Evolutionary conservation across 2,329 filamentous ascomycete species (phyloP), one percentile per base, ranked within the genome.

Genomic region (Trichoderma breve): DNA sequence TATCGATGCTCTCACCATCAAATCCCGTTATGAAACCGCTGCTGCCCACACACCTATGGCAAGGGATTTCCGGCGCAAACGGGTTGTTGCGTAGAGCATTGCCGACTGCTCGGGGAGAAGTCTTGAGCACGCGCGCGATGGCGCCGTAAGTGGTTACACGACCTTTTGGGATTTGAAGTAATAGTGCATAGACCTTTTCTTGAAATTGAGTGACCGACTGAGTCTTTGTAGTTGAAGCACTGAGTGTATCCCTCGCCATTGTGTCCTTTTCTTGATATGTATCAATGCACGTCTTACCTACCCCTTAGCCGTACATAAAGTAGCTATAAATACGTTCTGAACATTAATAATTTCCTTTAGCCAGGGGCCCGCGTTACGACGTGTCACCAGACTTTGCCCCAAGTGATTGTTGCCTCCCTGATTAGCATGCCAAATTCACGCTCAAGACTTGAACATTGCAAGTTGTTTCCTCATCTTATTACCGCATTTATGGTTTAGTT

Each of bases 401-500:
- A 15, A 36, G 34, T 36, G 34, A 36, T 36, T 36, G 34, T 36
- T 15, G 14, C 34, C 34, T 15, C 34, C 43, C 11, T 26, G 5
- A 8, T 24, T 12, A 65, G 15, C 28, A 34, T 65, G 39, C 39
- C 21, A 18, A 66, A 36, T 66, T 66, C 63, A 66, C 63, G 43
- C 28, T 34, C 3, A 53, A 24, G 30, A 21, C 7, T 1, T 11
- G 7, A 32, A 43, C 21, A 12, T 15, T 32, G 18, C 28, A 15
- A 53, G 6, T 18, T 66, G 63, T 36, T 66, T 66, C 63, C 63
- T 66, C 63, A 66, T 53, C 43, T 66, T 66, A 34, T 21, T 55
- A 53, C 63, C 30, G 43, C 43, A n/a, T 66, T 55, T 7, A 3
- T 51, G 43, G 4, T 15, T 32, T 34, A 21, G 12, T 30, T 24